These are phyloP conservation scores for Thraustotheca clavata DNA, from an alignment of 352 stramenopile species.

Conservation along the genomic window DNA sequence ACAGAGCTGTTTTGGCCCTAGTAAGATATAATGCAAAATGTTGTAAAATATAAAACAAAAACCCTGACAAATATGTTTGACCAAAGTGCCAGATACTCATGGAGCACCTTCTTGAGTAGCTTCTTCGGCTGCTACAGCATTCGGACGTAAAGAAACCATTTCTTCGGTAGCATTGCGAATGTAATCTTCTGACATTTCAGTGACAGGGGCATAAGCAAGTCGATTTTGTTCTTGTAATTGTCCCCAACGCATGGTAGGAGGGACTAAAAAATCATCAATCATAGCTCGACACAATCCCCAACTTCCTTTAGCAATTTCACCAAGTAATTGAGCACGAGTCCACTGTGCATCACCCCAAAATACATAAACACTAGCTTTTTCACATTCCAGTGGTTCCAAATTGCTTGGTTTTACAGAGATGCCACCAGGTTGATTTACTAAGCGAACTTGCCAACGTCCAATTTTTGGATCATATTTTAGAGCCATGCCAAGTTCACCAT, in stretches of 20 bases:
- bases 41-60: neutral
- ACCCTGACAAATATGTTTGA: neutral
- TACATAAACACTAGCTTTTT: conserved; percentile 19
- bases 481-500: conserved; percentile 14
- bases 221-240: conserved; percentile 11
- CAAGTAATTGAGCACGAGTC: conserved; percentile 30
- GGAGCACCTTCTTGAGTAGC: neutral
- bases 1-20: neutral
- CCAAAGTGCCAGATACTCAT: neutral
- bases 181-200: conserved; percentile 33
- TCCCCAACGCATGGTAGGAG: neutral
- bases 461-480: conserved; percentile 15
- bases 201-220: conserved; percentile 28
- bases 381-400: conserved; percentile 3
- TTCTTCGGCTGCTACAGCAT: conserved; percentile 12
- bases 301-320: conserved; percentile 31
- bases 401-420: conserved; percentile 13
- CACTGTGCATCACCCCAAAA: conserved; percentile 35
- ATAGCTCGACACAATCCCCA: conserved; percentile 28
- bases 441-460: conserved; percentile 17
- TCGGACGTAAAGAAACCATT: conserved; percentile 18
- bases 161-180: conserved; percentile 17
- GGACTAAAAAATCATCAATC: conserved; percentile 23
- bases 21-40: neutral
- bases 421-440: neutral